Conservation (phyloP, 257 asterid species). For the Solanum boliviense region DNA sequence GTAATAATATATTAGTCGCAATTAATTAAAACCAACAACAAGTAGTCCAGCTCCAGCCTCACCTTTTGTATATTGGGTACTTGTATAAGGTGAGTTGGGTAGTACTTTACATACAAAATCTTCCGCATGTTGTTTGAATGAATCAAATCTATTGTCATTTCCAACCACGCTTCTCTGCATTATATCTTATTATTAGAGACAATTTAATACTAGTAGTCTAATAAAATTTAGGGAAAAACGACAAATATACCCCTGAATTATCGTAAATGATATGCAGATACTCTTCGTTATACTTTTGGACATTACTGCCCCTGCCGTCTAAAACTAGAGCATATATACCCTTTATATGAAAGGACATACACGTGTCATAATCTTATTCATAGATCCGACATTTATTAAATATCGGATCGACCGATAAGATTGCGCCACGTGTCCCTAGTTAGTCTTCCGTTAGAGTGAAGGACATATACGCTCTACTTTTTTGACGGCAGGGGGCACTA, state of each 20-base stretch:
- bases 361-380: not conserved
- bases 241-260: no score
- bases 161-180: slow-evolving; percentile 50
- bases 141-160: slow-evolving; percentile 26
- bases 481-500: not conserved
- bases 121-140: slow-evolving; percentile 46
- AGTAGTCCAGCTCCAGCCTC: not conserved
- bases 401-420: no score
- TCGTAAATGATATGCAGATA: not conserved
- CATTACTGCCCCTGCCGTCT: not conserved
- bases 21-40: not conserved
- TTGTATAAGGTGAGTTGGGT: slow-evolving; percentile 65
- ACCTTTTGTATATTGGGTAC: slow-evolving; percentile 63
- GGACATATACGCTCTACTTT: not conserved
- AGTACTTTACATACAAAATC: slow-evolving; percentile 61
- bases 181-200: not conserved
- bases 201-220: not conserved
- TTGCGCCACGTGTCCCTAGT: not conserved
- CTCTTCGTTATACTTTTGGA: not conserved
- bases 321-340: not conserved
- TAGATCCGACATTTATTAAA: not conserved
- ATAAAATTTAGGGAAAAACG: not conserved
- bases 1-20: not conserved
- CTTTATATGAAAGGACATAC: no score
- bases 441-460: not conserved